A percentile compares a stretch with the other conserved stretches of the same genome.
Conservation (phyloP, 441 rosid species). For the Gossypium schwendimanii region DNA sequence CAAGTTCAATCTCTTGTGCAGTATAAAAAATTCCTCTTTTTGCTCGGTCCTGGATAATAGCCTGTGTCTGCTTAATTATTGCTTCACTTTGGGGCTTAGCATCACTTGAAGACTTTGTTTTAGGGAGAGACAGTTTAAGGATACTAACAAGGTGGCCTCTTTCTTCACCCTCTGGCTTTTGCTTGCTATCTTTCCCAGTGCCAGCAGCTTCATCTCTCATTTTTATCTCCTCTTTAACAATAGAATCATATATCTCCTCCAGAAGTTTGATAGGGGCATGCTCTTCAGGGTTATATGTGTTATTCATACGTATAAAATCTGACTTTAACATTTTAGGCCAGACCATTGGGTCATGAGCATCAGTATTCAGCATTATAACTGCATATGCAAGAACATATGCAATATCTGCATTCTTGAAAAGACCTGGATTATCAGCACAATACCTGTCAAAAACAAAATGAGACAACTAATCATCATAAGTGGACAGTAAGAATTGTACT, state of each 20-base stretch:
- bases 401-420: constrained; percentile 91
- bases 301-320: constrained; percentile 85
- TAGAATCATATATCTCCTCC: constrained; percentile 93
- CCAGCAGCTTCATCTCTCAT: constrained; percentile 70
- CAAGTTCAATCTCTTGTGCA: constrained; percentile 66
- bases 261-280: constrained; percentile 81
- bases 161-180: constrained; percentile 84
- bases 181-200: constrained; percentile 51
- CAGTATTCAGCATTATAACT: constrained; percentile 94
- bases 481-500: background rate
- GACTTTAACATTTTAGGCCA: constrained; percentile 98
- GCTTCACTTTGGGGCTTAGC: constrained; percentile 81
- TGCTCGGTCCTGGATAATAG: constrained; percentile 73
- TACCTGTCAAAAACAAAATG: constrained; percentile 59
- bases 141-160: constrained; percentile 80
- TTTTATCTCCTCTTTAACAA: constrained; percentile 91
- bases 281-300: constrained; percentile 68
- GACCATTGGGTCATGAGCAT: constrained; percentile 94
- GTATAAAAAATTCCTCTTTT: constrained; percentile 88
- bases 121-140: constrained; percentile 91
- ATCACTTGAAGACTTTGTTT: constrained; percentile 60
- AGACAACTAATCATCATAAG: constrained; percentile 7
- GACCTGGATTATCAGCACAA: constrained; percentile 93
- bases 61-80: constrained; percentile 88
- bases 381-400: constrained; percentile 99